Evolutionary conservation across 352 stramenopile species (phyloP).

Genomic region (Phytopythium cucurbitacearum): DNA sequence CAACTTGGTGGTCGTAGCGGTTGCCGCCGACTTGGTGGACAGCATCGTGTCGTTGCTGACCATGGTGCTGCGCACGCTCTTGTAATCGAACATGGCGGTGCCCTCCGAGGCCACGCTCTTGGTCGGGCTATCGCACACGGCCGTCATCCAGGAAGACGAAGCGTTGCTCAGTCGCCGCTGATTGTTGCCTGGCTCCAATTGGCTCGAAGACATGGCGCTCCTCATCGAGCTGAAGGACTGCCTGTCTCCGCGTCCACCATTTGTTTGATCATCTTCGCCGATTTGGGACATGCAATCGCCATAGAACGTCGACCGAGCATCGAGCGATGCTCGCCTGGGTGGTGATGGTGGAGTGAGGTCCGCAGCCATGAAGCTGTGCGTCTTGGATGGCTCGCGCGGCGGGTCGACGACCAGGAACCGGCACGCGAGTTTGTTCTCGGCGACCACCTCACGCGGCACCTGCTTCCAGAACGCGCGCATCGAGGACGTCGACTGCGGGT

Average conservation of each 20-base stretch:
- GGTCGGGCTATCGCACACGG: constrained; percentile 1
- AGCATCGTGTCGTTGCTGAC: constrained; percentile 26
- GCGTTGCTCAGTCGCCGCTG: neutral
- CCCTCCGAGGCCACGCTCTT: constrained; percentile 1
- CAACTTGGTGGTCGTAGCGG: constrained; percentile 10
- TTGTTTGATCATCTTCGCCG: neutral
- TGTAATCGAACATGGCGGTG: constrained; percentile 6
- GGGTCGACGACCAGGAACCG: constrained; percentile 22
- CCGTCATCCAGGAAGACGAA: constrained; percentile 2
- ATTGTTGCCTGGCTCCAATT: neutral
- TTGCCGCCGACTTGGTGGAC: constrained; percentile 13
- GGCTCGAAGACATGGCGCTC: neutral
- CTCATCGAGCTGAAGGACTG: constrained; percentile 1
- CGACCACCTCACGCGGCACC: constrained; percentile 42
- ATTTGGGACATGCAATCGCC: constrained; percentile 1
- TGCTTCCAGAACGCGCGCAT: constrained; percentile 55
- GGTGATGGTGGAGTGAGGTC: too few species aligned
- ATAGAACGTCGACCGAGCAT: constrained; percentile 5
- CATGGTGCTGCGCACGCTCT: constrained; percentile 15
- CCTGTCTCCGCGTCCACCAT: neutral
- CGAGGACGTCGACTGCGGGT: constrained; percentile 24
- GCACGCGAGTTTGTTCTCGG: constrained; percentile 65
- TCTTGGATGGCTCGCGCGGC: neutral
- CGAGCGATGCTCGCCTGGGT: neutral
- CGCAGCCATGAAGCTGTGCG: neutral